Percentiles rank a stretch among this genome's conserved stretches.
These are phyloP conservation scores for Epichloe scottii DNA, from an alignment of 2,329 filamentous ascomycete genomes.

Conservation along the genomic window DNA sequence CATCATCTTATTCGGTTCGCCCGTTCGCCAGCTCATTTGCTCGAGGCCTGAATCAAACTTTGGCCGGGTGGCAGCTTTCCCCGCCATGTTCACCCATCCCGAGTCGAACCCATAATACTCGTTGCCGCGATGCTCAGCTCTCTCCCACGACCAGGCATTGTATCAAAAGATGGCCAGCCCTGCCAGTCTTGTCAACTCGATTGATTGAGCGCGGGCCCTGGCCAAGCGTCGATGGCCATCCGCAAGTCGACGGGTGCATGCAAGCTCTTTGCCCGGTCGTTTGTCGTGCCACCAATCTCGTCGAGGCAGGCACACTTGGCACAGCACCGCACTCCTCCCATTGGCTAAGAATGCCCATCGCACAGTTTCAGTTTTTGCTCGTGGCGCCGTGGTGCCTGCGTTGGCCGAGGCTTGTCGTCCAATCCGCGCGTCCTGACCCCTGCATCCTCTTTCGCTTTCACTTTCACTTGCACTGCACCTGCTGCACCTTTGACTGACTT, in stretches of 20 bases:
- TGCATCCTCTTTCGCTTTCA: not conserved
- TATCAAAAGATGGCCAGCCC: not conserved
- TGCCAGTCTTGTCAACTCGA: too few relatives aligned
- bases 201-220: too few relatives aligned
- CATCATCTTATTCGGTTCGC: too few relatives aligned
- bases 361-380: constrained; percentile 1
- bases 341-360: not conserved
- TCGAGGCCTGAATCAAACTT: too few relatives aligned
- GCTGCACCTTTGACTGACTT: not conserved
- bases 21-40: too few relatives aligned
- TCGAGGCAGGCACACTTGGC: too few relatives aligned
- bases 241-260: not conserved
- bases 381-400: constrained; percentile 1
- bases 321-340: not conserved
- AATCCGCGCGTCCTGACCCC: not conserved
- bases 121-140: not conserved
- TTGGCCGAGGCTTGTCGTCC: not conserved
- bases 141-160: not conserved
- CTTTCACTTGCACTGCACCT: too few relatives aligned
- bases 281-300: too few relatives aligned
- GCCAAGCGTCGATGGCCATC: too few relatives aligned
- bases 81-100: too few relatives aligned
- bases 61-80: too few relatives aligned
- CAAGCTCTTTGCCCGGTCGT: not conserved
- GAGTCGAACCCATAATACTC: too few relatives aligned